Evolutionary conservation across 768 basidiomycete genomes (phyloP).

Genomic region (Boletus edulis): DNA sequence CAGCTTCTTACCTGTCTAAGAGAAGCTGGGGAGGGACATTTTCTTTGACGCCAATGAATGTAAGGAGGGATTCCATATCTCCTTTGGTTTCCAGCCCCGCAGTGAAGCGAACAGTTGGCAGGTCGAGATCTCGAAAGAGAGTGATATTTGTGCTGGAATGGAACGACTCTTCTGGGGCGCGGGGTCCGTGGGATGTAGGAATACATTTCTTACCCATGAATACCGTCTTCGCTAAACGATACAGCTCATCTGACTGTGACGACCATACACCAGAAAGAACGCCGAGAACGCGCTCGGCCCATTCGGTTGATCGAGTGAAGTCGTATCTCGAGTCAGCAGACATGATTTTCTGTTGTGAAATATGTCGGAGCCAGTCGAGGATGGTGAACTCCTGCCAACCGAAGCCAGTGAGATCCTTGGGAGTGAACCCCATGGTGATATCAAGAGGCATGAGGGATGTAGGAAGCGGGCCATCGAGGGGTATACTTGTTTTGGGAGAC

Average conservation of each 20-base stretch:
- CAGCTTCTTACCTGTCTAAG: background rate
- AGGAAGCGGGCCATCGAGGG: slow-evolving; percentile 76
- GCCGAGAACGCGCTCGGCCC: slow-evolving; percentile 73
- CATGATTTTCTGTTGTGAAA: slow-evolving; percentile 47
- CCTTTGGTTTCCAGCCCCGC: slow-evolving; percentile 35
- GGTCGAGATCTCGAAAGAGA: background rate
- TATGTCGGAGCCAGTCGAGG: slow-evolving; percentile 66
- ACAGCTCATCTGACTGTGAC: slow-evolving; percentile 40
- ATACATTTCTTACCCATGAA: slow-evolving; percentile 38
- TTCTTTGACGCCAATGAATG: background rate
- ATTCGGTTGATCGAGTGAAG: slow-evolving; percentile 58
- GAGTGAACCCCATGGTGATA: slow-evolving; percentile 55
- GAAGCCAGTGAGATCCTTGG: slow-evolving; percentile 53
- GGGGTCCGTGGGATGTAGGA: slow-evolving; percentile 57
- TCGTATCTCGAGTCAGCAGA: slow-evolving; percentile 47
- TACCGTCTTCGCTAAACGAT: slow-evolving; percentile 28
- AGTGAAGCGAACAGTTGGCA: background rate
- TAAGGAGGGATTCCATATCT: background rate
- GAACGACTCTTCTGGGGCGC: slow-evolving; percentile 65
- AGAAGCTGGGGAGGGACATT: background rate
- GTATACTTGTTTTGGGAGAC: slow-evolving; percentile 51
- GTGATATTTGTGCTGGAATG: slow-evolving; percentile 71
- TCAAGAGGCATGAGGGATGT: slow-evolving; percentile 39
- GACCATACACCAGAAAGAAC: slow-evolving; percentile 71
- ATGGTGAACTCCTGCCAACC: slow-evolving; percentile 76